These are phyloP conservation scores for Jamesozyma gamospora DNA, from an alignment of 805 yeast genomes.

Conservation along the genomic window DNA sequence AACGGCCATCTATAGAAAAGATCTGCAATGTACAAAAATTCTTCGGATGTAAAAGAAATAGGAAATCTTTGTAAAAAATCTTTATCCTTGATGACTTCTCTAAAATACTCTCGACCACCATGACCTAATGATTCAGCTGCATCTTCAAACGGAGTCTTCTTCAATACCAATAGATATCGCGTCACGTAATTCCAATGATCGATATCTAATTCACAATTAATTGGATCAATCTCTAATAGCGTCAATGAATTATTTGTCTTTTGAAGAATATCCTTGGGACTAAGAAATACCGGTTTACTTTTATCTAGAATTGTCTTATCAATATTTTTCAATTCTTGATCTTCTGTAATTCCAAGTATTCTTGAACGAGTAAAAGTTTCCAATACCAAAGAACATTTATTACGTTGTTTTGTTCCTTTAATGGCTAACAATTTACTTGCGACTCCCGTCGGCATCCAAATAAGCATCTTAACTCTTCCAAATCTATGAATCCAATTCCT, in stretches of 20 bases:
- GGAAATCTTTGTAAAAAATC: conserved; percentile 38
- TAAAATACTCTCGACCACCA: conserved; percentile 57
- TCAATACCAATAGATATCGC: conserved; percentile 45
- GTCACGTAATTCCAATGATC: conserved; percentile 61
- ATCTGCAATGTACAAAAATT: conserved; percentile 42
- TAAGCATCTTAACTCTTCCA: conserved; percentile 65
- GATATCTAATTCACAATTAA: conserved; percentile 34
- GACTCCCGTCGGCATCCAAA: conserved; percentile 54
- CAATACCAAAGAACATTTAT: conserved; percentile 53
- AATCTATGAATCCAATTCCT: conserved; percentile 65
- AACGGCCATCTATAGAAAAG: conserved; percentile 74
- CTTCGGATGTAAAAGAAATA: conserved; percentile 42
- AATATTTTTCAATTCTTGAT: conserved; percentile 14
- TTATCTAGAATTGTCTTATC: conserved; percentile 11
- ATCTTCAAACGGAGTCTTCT: conserved; percentile 36
- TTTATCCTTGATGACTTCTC: conserved; percentile 24
- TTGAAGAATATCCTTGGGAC: conserved; percentile 24
- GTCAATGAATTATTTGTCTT: conserved; percentile 32
- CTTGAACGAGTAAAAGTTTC: conserved; percentile 53
- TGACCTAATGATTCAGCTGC: conserved; percentile 58
- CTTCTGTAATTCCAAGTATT: conserved; percentile 41
- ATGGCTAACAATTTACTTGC: conserved; percentile 54
- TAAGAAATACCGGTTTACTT: conserved; percentile 27
- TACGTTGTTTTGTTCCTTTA: conserved; percentile 41
- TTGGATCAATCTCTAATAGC: conserved; percentile 49